Conservation (phyloP, 306 rosid species). For the Lathyrus sativus region DNA sequence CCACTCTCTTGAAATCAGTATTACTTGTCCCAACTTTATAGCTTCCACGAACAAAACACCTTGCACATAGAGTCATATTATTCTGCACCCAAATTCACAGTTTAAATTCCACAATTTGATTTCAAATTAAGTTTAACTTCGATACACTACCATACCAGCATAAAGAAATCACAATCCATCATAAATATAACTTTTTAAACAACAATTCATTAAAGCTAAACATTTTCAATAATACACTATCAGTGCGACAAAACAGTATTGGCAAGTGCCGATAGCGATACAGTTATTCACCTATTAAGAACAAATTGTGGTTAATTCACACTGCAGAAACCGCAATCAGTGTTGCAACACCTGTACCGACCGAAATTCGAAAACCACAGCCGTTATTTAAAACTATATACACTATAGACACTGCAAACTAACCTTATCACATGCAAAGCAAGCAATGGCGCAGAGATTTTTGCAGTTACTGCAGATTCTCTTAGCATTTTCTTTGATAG, state of each 20-base stretch:
- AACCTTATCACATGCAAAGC: slow-evolving; percentile 95
- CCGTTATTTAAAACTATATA: no score
- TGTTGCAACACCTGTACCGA: no score
- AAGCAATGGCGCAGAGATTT: slow-evolving; percentile 74
- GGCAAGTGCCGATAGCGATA: no score
- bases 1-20: slow-evolving; percentile 88
- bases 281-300: no score
- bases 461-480: slow-evolving; percentile 89
- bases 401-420: not conserved
- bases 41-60: slow-evolving; percentile 94
- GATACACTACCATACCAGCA: not conserved
- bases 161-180: not conserved
- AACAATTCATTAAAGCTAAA: not conserved
- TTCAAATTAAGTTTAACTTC: not conserved
- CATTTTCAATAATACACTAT: not conserved
- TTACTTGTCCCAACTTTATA: slow-evolving; percentile 79
- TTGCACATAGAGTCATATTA: slow-evolving; percentile 87
- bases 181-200: no score
- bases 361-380: no score
- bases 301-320: no score
- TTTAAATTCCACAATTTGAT: not conserved
- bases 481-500: slow-evolving; percentile 50
- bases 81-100: slow-evolving; percentile 46
- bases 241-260: no score
- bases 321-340: no score